A percentile compares a stretch with the other conserved stretches of the same genome.
Evolutionary conservation across 2,329 filamentous ascomycete species (phyloP).

Genomic region (Talaromyces sp.): DNA sequence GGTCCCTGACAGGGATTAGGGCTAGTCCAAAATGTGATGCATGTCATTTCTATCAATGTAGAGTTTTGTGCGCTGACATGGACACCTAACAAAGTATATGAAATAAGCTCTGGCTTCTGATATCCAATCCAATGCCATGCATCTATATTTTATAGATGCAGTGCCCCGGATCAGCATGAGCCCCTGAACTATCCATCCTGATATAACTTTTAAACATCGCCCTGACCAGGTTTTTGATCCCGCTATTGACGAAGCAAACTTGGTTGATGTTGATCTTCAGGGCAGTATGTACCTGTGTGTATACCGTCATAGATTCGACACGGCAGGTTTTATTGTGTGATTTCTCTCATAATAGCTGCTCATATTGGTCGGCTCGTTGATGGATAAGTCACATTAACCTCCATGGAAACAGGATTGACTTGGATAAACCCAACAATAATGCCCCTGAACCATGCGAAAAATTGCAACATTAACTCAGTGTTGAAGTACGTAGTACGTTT

Average conservation of each 20-base stretch:
- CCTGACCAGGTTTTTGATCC: not conserved
- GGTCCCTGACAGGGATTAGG: not conserved
- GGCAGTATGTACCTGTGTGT: not conserved
- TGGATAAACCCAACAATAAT: not conserved
- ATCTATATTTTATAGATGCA: no score
- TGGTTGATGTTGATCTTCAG: not conserved
- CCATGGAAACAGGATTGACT: not conserved
- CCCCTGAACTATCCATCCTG: not conserved
- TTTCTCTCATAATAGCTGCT: not conserved
- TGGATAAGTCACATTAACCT: not conserved
- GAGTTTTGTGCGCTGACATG: not conserved
- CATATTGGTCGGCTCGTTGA: not conserved
- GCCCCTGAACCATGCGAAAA: not conserved
- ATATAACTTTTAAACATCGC: not conserved
- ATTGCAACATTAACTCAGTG: no score
- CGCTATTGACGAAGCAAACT: not conserved
- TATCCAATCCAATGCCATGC: not conserved
- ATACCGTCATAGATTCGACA: not conserved
- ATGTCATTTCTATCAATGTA: not conserved
- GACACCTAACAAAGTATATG: not conserved
- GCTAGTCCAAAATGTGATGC: not conserved
- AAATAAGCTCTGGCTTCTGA: not conserved
- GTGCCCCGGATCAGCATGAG: not conserved
- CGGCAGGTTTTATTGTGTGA: not conserved
- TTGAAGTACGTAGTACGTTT: not conserved